phyloP scores from a whole-genome alignment of 2,329 filamentous ascomycete species.

The Chaetomiaceae sp. region DNA sequence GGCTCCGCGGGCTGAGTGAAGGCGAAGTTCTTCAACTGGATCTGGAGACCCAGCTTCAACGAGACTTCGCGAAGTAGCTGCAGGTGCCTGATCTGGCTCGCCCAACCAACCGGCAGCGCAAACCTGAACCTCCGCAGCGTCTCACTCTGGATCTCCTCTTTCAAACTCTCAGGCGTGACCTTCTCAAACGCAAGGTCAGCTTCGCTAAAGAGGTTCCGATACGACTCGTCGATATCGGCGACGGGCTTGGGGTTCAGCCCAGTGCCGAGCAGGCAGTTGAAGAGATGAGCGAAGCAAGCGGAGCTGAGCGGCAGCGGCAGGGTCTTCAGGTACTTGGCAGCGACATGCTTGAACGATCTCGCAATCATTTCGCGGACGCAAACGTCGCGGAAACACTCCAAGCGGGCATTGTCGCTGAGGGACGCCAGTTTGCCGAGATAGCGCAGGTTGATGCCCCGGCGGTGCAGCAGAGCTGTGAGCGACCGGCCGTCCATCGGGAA shows the following conservation, averaged over 20 bases:
- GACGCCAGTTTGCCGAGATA: constrained; percentile 84
- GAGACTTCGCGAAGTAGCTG: constrained; percentile 86
- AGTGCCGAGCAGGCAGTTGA: constrained; percentile 86
- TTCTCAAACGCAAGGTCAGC: constrained; percentile 75
- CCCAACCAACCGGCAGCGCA: constrained; percentile 62
- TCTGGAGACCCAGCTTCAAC: constrained; percentile 82
- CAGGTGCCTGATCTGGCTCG: constrained; percentile 59
- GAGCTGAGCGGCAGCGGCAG: constrained; percentile 75
- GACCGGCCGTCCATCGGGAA: constrained; percentile 99
- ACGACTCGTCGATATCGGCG: constrained; percentile 66
- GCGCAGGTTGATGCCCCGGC: constrained; percentile 92
- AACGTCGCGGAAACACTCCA: constrained; percentile 71
- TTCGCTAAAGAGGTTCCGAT: constrained; percentile 73
- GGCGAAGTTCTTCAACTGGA: constrained; percentile 70
- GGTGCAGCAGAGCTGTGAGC: constrained; percentile 81
- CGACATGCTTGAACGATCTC: constrained; percentile 92
- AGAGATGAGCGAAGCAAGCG: constrained; percentile 73
- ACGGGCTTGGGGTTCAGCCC: constrained; percentile 70
- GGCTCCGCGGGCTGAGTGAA: constrained; percentile 40
- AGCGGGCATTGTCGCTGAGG: constrained; percentile 61
- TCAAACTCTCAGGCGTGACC: constrained; percentile 67
- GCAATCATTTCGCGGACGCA: constrained; percentile 87
- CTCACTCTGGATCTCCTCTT: constrained; percentile 64
- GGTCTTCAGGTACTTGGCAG: constrained; percentile 70
- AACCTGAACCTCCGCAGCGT: constrained; percentile 70